Evolutionary conservation across 2,329 filamentous ascomycete species (phyloP), one percentile per base, ranked within the genome.

Genomic region (Talaromyces piceae): DNA sequence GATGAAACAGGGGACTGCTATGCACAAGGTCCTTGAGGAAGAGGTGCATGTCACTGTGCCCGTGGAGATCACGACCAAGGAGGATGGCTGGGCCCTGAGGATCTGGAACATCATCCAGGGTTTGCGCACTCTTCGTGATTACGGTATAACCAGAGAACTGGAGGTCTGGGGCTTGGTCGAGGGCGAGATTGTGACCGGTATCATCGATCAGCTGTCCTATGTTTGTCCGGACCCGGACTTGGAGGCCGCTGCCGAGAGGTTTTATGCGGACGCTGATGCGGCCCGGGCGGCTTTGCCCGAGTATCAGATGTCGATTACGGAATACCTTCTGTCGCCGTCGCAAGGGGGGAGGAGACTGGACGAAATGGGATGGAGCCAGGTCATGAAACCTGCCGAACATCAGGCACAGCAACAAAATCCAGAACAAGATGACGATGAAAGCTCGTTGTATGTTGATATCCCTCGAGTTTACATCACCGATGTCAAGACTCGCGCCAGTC

Each of bases 51-150:
- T 77, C 0, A 84, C 84, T 0, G 85, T 96, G 0, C 76, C 77
- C 3, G 80, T 97, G 3, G 81, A 86, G 16, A 77, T 90, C 1
- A 70, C 77, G 27, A 89, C 80, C 3, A 87, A 82, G 54, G 91
- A 95, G 63, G 93, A 98, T 61, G 77, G 76, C 0, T 90, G 91
- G 68, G 93, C 87, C 0, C 67, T 97, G 53, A 78, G 82, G 53
- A 77, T 97, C 44, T 97, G 91, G 90, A 97, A 97, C 65, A 77
- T 93, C 8, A 86, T 96, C 28, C 88, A 95, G 62, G 90, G 91
- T 0, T 63, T 97, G 46, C 80, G 87, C 16, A 88, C 83, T 1
- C 70, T 91, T 49, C 77, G 84, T 4, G 80, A 86, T 11, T 83
- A 77, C 1, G 87, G 88, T 3, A 72, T 85, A 52, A 90, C 88